phyloP scores from a whole-genome alignment of 257 asterid genomes.

The Solanum bulbocastanum region DNA sequence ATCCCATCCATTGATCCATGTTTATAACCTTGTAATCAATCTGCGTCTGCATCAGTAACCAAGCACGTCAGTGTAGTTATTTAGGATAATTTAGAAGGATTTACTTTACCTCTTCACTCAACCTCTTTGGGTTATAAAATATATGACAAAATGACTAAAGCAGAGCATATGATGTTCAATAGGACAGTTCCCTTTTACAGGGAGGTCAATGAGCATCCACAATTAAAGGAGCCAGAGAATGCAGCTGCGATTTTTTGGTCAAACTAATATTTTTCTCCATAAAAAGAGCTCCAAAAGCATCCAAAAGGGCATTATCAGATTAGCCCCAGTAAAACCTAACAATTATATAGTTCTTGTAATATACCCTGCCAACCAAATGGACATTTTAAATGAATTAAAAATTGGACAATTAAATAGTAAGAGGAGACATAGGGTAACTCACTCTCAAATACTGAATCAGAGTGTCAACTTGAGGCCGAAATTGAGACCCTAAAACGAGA shows the following conservation, averaged over 20 bases:
- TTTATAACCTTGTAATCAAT: constrained; percentile 72
- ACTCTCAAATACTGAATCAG: constrained; percentile 58
- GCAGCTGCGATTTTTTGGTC: not conserved
- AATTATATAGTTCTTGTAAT: not conserved
- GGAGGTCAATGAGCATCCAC: not conserved
- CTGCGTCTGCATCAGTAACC: constrained; percentile 43
- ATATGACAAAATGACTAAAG: not conserved
- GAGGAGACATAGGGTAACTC: constrained; percentile 5
- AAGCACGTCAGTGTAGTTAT: not conserved
- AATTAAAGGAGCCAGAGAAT: not conserved
- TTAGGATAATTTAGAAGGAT: not conserved
- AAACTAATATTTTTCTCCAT: not conserved
- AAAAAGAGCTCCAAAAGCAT: not conserved
- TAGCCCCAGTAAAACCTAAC: not conserved
- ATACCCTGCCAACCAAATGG: not conserved
- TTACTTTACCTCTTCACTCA: not conserved
- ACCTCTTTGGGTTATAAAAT: not conserved
- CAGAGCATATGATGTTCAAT: not conserved
- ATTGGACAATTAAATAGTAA: not conserved
- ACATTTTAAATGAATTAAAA: not conserved
- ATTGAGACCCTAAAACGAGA: constrained; percentile 56
- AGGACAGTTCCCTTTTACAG: not conserved
- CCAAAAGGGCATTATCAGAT: not conserved
- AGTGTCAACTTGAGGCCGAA: constrained; percentile 48
- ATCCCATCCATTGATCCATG: constrained; percentile 93